Percentiles rank a stretch among this genome's conserved stretches.
phyloP scores from a whole-genome alignment of 176 grass and related monocot species.

The Musa acuminata region DNA sequence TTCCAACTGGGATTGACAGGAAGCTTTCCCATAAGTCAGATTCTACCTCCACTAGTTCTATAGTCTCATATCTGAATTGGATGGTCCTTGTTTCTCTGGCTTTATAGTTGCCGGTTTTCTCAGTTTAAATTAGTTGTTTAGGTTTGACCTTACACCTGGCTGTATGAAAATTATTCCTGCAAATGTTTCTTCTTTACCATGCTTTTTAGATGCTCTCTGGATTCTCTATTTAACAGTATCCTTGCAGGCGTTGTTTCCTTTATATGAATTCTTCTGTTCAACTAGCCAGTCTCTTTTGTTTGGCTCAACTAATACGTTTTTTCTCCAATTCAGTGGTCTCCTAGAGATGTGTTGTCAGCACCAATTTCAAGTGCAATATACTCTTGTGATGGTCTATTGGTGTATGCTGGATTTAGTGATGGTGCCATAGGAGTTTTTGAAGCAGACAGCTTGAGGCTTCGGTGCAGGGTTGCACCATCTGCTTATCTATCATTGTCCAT shows the following conservation, averaged over 20 bases:
- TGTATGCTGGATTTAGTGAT: slow-evolving; percentile 81
- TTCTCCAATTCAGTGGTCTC: slow-evolving; percentile 55
- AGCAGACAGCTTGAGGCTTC: slow-evolving; percentile 60
- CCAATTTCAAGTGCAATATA: slow-evolving; percentile 96
- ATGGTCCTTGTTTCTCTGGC: not conserved
- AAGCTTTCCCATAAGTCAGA: not conserved
- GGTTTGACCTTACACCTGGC: not conserved
- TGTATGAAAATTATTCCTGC: not conserved
- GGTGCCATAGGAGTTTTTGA: slow-evolving; percentile 97
- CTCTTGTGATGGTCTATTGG: slow-evolving; percentile 73
- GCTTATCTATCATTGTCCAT: slow-evolving; percentile 80
- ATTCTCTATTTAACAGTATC: not conserved
- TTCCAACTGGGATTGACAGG: not conserved
- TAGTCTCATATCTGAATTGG: not conserved
- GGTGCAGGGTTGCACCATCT: slow-evolving; percentile 72
- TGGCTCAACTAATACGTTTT: slow-evolving; percentile 5
- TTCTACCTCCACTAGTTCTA: not conserved
- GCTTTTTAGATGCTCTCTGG: not conserved
- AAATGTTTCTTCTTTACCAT: not conserved
- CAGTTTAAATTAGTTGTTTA: not conserved
- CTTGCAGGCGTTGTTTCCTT: not conserved
- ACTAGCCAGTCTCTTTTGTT: not conserved
- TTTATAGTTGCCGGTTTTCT: not conserved
- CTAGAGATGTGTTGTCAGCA: slow-evolving; percentile 66
- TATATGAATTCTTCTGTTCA: not conserved